Base-by-base conservation (phyloP, 2,329 filamentous ascomycete species). In the Pseudohalonectria lignicola region DNA sequence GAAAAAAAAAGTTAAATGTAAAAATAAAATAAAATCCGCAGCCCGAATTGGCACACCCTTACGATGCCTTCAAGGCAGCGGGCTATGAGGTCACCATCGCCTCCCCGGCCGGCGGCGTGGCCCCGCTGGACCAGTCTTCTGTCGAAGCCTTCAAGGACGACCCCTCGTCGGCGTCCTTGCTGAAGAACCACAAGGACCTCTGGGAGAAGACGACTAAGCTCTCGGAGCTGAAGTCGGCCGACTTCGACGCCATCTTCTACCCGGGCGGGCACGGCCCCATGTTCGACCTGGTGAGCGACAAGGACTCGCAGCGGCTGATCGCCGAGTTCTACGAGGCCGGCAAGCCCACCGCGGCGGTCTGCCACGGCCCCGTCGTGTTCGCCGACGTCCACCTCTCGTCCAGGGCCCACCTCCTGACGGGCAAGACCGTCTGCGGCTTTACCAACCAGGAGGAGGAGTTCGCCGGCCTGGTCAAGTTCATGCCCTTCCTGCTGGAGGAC, bases 291-390 rank as follows among this genome's bases (percentile, higher is more conserved):
- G 69, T 68, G 39, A 60, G 61, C 40, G 71, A 80, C 51, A 45
- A 59, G 16, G 61, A 64, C n/a, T 77, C 71, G 19, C 70, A 76
- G 46, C 60, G 67, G 43, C 59, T 85, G 26, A 74, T 79, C 49
- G 59, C 64, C 43, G 75, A 82, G 53, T 82, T 85, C 53, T 71
- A 67, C 49, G 59, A 62, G 29, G 64, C 67, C 3, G 71, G 68
- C 44, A 82, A 82, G 64, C 63, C 76, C 39, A 69, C 84, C 12
- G 62, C 74, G 0, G 75, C 79, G 4, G 77, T 85, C 33, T 84
- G 80, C 63, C 80, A 85, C 57, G 80, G 77, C 5, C 76, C 79
- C 3, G 72, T 71, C 4, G 80, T 70, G 11, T 62, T 85, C 13
- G 63, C 69, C 35, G 68, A 78, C 46, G 78, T 73, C 26, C 71